A percentile compares a stretch with the other conserved stretches of the same genome.
phyloP scores from a whole-genome alignment of 306 rosid species.

The Pterocarpus santalinus region DNA sequence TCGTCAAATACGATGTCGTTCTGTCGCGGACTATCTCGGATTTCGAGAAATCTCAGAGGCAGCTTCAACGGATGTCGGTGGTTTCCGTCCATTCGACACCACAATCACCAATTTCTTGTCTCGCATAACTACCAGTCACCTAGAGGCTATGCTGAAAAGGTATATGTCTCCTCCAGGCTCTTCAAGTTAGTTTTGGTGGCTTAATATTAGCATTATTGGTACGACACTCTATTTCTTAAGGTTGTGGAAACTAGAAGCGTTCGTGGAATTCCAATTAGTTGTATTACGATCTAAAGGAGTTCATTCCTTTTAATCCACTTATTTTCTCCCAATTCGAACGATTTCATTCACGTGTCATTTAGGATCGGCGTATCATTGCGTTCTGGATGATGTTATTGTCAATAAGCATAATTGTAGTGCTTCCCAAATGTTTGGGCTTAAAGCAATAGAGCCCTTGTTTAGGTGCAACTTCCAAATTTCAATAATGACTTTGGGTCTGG shows the following conservation, averaged over 20 bases:
- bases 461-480: not conserved
- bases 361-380: conserved; percentile 11
- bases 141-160: conserved; percentile 57
- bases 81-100: conserved; percentile 52
- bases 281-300: conserved; percentile 10
- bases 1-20: conserved; percentile 48
- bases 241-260: not conserved
- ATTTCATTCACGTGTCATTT: not conserved
- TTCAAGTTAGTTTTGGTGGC: conserved; percentile 5
- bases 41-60: conserved; percentile 60
- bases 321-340: conserved; percentile 4
- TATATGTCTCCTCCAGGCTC: conserved; percentile 11
- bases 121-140: conserved; percentile 38
- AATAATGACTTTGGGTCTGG: not conserved
- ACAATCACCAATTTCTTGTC: conserved; percentile 44
- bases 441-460: not conserved
- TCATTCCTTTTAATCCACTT: not conserved
- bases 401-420: not conserved
- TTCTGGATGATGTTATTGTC: conserved; percentile 11
- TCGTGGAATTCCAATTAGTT: not conserved
- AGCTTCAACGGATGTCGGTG: conserved; percentile 59
- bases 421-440: conserved; percentile 14
- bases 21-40: conserved; percentile 56
- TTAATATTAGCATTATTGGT: not conserved
- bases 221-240: not conserved